A percentile compares a stretch with the other conserved stretches of the same genome.
These are phyloP conservation scores for Exserohilum rostratum DNA, from an alignment of 2,329 filamentous ascomycete genomes.

Conservation along the genomic window DNA sequence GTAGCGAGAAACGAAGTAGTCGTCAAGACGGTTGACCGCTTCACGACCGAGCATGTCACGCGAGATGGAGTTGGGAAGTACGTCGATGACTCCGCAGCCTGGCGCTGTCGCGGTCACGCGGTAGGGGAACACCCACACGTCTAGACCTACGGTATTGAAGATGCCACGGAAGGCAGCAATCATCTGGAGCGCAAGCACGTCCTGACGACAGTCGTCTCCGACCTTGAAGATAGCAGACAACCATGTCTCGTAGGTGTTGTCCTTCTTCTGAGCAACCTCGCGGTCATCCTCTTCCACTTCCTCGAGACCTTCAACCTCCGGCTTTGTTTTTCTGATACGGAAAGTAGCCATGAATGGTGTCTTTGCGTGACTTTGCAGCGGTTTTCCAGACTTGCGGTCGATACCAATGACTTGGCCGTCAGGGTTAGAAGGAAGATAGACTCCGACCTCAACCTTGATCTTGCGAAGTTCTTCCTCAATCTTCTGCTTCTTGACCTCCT, in stretches of 20 bases:
- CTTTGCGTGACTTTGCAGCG: conserved; percentile 96
- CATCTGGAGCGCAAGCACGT: conserved; percentile 95
- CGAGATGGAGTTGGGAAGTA: conserved; percentile 95
- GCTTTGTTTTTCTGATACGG: conserved; percentile 82
- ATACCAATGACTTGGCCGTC: conserved; percentile 98
- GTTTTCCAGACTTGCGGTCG: conserved; percentile 96
- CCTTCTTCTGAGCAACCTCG: conserved; percentile 35
- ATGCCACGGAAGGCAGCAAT: conserved; percentile 97
- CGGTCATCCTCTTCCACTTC: conserved; percentile 43
- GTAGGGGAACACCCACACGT: conserved; percentile 97
- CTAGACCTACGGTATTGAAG: conserved; percentile 91
- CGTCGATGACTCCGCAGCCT: conserved; percentile 97
- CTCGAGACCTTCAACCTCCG: conserved; percentile 38
- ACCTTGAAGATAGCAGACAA: conserved; percentile 99
- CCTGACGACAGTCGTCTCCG: conserved; percentile 96
- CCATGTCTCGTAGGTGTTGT: conserved; percentile 87
- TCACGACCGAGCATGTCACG: conserved; percentile 98
- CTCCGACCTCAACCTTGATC: conserved; percentile 95
- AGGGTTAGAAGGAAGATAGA: conserved; percentile 95
- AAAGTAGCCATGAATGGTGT: conserved; percentile 99
- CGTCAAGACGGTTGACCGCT: conserved; percentile 96
- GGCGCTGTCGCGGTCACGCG: conserved; percentile 96
- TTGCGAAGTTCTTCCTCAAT: conserved; percentile 98
- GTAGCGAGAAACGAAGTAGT: conserved; percentile 98
- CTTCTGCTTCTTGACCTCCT: conserved; percentile 98